Conservation (phyloP, 495 filamentous ascomycete genomes). For the Penicillium odoratum region DNA sequence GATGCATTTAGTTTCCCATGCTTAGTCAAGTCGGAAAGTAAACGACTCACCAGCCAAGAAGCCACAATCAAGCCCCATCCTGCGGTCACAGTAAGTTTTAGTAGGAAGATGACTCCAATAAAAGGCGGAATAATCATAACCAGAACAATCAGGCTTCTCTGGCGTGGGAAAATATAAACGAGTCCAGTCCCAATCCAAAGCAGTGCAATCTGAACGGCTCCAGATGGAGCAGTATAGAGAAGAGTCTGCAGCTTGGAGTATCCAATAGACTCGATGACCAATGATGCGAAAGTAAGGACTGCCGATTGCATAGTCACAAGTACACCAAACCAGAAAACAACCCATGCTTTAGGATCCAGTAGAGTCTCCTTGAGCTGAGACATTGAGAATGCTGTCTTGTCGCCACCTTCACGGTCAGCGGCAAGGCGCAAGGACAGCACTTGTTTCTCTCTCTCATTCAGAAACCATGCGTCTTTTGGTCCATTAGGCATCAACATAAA, state of each 20-base stretch:
- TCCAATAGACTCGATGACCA: slow-evolving; percentile 34
- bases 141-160: slow-evolving; percentile 25
- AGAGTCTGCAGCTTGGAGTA: slow-evolving; percentile 33
- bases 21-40: neutral
- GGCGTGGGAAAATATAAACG: slow-evolving; percentile 24
- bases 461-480: slow-evolving; percentile 59
- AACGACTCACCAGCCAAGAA: slow-evolving; percentile 34
- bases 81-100: slow-evolving; percentile 28
- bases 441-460: slow-evolving; percentile 51
- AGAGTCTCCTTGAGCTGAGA: slow-evolving; percentile 56
- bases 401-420: slow-evolving; percentile 58
- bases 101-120: slow-evolving; percentile 29
- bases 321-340: slow-evolving; percentile 57
- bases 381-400: slow-evolving; percentile 56
- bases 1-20: neutral
- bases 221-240: slow-evolving; percentile 33
- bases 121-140: slow-evolving; percentile 28
- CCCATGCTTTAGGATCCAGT: slow-evolving; percentile 59
- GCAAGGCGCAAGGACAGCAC: slow-evolving; percentile 56
- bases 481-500: slow-evolving; percentile 58
- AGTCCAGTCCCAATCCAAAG: slow-evolving; percentile 33
- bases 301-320: slow-evolving; percentile 28
- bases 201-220: slow-evolving; percentile 33
- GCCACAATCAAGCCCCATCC: slow-evolving; percentile 36
- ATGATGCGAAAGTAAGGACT: slow-evolving; percentile 34